Conservation (phyloP, 306 rosid species). For the Medicago arabica region DNA sequence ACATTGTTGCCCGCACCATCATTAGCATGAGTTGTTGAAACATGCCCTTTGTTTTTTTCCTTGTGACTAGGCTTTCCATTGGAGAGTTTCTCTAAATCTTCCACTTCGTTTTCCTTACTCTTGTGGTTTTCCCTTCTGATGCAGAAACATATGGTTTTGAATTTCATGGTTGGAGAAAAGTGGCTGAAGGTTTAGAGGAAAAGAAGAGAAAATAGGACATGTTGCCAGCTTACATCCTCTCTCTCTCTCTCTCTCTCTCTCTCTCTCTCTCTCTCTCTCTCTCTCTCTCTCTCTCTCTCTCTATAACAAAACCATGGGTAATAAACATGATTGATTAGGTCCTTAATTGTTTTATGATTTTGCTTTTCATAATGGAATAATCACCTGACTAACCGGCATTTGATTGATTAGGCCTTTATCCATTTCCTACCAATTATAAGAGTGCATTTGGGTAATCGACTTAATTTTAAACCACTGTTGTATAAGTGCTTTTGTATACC, state of each 20-base stretch:
- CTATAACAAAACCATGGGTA: not conserved
- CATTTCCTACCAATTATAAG: not conserved
- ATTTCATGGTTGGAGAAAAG: constrained; percentile 49
- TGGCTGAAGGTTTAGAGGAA: not conserved
- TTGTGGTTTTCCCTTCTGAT: constrained; percentile 41
- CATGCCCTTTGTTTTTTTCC: constrained; percentile 38
- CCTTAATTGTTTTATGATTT: constrained; percentile 29
- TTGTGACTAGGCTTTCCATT: constrained; percentile 38
- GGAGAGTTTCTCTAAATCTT: constrained; percentile 45
- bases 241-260: constrained; percentile 18
- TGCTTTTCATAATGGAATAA: constrained; percentile 35
- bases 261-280: too few relatives aligned
- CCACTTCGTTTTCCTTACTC: constrained; percentile 44
- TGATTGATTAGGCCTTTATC: constrained; percentile 41
- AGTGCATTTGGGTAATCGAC: not conserved
- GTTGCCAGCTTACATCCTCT: not conserved
- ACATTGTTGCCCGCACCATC: constrained; percentile 37
- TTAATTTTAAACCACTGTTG: too few relatives aligned
- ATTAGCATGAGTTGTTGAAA: constrained; percentile 31
- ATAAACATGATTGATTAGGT: constrained; percentile 40
- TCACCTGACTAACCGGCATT: constrained; percentile 17
- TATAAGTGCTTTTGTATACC: too few relatives aligned
- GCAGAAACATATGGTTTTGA: constrained; percentile 64
- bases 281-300: constrained; percentile 12
- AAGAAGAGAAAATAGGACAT: constrained; percentile 19